phyloP scores from a whole-genome alignment of 108 stramenopile species.

The Craspedostauros australis region DNA sequence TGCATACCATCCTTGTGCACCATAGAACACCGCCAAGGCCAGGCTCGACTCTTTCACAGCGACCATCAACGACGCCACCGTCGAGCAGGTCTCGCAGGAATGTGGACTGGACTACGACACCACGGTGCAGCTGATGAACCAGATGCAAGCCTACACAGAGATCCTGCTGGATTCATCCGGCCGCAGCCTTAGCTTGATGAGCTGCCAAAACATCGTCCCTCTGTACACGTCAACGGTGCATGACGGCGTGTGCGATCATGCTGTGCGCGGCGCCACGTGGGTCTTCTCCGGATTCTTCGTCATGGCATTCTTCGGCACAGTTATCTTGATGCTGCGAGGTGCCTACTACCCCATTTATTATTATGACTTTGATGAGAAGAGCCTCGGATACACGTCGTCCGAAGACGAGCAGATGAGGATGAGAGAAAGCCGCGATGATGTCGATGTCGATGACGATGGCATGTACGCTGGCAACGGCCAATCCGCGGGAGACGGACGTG shows the following conservation, averaged over 20 bases:
- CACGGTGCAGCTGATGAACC: slow-evolving; percentile 5
- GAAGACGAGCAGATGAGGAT: no score
- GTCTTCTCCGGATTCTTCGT: slow-evolving; percentile 10
- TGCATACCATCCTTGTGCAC: no score
- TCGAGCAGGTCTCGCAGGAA: slow-evolving; percentile 13
- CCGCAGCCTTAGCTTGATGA: slow-evolving; percentile 16
- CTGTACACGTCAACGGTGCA: slow-evolving; percentile 24
- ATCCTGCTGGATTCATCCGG: slow-evolving; percentile 7
- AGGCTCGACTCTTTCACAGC: background rate
- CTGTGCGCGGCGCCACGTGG: slow-evolving; percentile 6
- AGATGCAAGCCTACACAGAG: slow-evolving; percentile 11
- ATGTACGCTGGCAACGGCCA: no score
- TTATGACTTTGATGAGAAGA: no score
- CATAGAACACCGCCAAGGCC: background rate
- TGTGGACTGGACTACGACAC: slow-evolving; percentile 26
- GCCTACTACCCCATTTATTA: slow-evolving; percentile 21
- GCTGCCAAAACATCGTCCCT: slow-evolving; percentile 27
- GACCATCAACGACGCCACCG: background rate
- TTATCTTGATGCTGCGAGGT: slow-evolving; percentile 27
- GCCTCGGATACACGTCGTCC: no score
- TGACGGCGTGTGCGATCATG: slow-evolving; percentile 13
- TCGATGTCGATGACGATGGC: no score
- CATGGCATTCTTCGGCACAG: slow-evolving; percentile 29
- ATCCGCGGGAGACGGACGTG: no score
- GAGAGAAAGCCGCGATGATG: no score